A percentile compares a stretch with the other conserved stretches of the same genome.
Evolutionary conservation across 495 filamentous ascomycete species (phyloP).

Genomic region (Tuber microsphaerosporum): DNA sequence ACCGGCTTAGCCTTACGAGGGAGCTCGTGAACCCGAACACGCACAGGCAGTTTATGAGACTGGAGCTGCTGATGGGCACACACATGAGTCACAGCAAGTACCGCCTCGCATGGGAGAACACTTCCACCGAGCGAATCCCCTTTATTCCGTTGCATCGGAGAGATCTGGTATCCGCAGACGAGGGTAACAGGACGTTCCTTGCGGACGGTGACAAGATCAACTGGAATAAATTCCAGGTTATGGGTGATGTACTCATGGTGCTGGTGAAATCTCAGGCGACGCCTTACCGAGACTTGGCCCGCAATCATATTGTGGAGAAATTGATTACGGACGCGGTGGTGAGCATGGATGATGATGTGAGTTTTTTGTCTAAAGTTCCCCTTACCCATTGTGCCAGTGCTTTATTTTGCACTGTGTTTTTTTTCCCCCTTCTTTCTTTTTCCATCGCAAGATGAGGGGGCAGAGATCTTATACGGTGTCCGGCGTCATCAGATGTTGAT

Average conservation of each 20-base stretch:
- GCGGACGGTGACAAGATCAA: slow-evolving; percentile 73
- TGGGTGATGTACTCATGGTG: slow-evolving; percentile 82
- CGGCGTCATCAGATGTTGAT: slow-evolving; percentile 19
- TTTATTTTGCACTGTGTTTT: neutral
- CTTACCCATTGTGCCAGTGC: neutral
- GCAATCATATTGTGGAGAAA: slow-evolving; percentile 35
- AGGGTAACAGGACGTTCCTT: slow-evolving; percentile 84
- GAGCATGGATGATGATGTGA: slow-evolving; percentile 42
- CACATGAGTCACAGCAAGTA: slow-evolving; percentile 89
- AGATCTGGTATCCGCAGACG: slow-evolving; percentile 83
- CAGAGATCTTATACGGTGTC: slow-evolving; percentile 10
- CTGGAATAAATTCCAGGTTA: slow-evolving; percentile 97
- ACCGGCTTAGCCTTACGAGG: slow-evolving; percentile 75
- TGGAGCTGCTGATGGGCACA: slow-evolving; percentile 87
- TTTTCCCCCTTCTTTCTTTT: neutral
- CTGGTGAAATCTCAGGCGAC: slow-evolving; percentile 84
- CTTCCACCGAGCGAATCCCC: slow-evolving; percentile 77
- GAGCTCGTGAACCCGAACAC: slow-evolving; percentile 62
- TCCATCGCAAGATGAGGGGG: neutral
- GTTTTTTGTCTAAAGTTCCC: slow-evolving; percentile 10
- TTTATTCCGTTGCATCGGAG: slow-evolving; percentile 86
- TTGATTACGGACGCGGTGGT: slow-evolving; percentile 37
- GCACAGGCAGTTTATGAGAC: slow-evolving; percentile 74
- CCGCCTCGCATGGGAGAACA: slow-evolving; percentile 93
- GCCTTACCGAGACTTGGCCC: slow-evolving; percentile 62